phyloP scores from a whole-genome alignment of 2,329 filamentous ascomycete genomes.

The Onygena corvina region DNA sequence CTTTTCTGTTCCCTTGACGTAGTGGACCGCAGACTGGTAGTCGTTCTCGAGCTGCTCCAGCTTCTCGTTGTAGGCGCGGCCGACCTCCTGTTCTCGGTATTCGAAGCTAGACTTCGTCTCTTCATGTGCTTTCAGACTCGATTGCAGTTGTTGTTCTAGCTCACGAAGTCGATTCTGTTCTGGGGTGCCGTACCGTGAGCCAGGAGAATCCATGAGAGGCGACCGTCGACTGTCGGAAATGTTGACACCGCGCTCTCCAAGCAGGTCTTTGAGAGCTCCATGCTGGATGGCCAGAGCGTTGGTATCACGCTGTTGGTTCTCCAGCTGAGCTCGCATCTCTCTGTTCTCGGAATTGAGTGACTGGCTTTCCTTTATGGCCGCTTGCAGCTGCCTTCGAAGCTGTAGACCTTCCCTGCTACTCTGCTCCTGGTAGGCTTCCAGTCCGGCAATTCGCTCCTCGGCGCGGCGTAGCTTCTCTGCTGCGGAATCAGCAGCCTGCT shows the following conservation, averaged over 20 bases:
- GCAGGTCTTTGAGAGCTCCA: slow-evolving; percentile 81
- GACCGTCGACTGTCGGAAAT: slow-evolving; percentile 57
- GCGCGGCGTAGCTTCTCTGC: slow-evolving; percentile 82
- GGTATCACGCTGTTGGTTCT: slow-evolving; percentile 81
- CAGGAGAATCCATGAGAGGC: slow-evolving; percentile 60
- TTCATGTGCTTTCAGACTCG: slow-evolving; percentile 66
- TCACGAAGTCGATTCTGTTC: slow-evolving; percentile 69
- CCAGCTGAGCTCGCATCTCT: slow-evolving; percentile 69
- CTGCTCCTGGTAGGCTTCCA: slow-evolving; percentile 96
- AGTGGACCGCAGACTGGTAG: slow-evolving; percentile 94
- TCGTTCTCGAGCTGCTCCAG: slow-evolving; percentile 89
- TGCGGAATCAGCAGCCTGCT: slow-evolving; percentile 73
- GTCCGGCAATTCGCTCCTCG: slow-evolving; percentile 89
- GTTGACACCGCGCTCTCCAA: slow-evolving; percentile 78
- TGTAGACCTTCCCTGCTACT: slow-evolving; percentile 83
- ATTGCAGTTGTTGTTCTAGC: slow-evolving; percentile 75
- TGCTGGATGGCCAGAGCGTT: slow-evolving; percentile 89
- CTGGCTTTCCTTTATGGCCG: slow-evolving; percentile 70
- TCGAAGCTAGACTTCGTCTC: slow-evolving; percentile 71
- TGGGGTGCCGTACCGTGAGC: slow-evolving; percentile 62
- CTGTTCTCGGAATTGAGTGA: slow-evolving; percentile 66
- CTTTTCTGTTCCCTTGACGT: slow-evolving; percentile 96
- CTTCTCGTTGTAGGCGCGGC: slow-evolving; percentile 81
- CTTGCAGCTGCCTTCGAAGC: slow-evolving; percentile 80
- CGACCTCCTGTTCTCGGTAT: slow-evolving; percentile 71